These are phyloP conservation scores for Diversispora eburnea DNA, from an alignment of 192 early-diverging fungal species.

Conservation along the genomic window DNA sequence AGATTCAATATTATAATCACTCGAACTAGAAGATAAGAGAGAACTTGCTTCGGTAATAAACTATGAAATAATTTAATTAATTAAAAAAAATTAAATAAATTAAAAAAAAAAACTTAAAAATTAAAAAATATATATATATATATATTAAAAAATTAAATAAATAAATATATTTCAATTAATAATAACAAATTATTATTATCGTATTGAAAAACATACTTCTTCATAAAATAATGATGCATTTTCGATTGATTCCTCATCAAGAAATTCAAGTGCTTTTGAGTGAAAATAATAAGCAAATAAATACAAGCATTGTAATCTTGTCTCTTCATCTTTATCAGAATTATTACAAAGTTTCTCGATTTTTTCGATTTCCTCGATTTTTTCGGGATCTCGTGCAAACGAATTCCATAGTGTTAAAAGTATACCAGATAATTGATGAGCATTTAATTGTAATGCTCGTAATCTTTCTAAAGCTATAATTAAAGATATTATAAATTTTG, in stretches of 20 bases:
- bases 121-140: no score
- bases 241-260: neutral
- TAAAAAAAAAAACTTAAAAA: no score
- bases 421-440: slow-evolving; percentile 54
- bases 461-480: slow-evolving; percentile 39
- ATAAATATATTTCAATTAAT: neutral
- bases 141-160: slow-evolving; percentile 1
- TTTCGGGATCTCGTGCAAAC: slow-evolving; percentile 26
- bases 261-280: slow-evolving; percentile 19
- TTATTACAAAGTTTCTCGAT: slow-evolving; percentile 5
- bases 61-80: slow-evolving; percentile 8
- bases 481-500: neutral
- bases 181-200: neutral
- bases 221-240: slow-evolving; percentile 12
- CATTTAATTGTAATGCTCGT: slow-evolving; percentile 58
- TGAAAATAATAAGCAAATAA: slow-evolving; percentile 32
- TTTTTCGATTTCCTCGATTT: neutral
- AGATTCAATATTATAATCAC: slow-evolving; percentile 39
- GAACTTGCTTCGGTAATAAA: slow-evolving; percentile 37
- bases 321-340: slow-evolving; percentile 24
- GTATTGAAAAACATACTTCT: slow-evolving; percentile 5
- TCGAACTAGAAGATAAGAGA: slow-evolving; percentile 35
- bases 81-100: no score
- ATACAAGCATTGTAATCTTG: slow-evolving; percentile 35
- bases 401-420: slow-evolving; percentile 34